phyloP scores from a whole-genome alignment of 2,329 filamentous ascomycete species.

The Sphaerulina populicola region DNA sequence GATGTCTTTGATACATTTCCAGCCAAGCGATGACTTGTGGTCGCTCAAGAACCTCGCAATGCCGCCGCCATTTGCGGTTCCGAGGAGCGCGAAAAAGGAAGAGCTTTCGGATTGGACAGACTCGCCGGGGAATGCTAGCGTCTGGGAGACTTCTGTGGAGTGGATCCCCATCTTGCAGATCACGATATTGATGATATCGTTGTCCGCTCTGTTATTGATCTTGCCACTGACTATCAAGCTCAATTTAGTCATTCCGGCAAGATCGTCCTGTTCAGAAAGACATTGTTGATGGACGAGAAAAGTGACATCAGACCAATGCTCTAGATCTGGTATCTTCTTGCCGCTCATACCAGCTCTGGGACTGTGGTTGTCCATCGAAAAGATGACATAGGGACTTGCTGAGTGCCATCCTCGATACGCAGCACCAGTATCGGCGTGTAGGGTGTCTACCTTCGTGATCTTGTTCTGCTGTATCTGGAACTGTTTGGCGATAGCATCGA shows the following conservation, averaged over 20 bases:
- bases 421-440: neutral
- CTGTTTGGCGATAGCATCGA: neutral
- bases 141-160: neutral
- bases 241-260: neutral
- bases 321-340: neutral
- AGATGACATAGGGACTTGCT: neutral
- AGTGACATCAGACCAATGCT: neutral
- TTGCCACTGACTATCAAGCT: neutral
- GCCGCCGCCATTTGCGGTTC: neutral
- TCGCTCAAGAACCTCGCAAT: neutral
- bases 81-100: neutral
- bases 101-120: neutral
- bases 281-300: neutral
- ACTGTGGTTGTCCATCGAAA: neutral
- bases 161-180: neutral
- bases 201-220: neutral
- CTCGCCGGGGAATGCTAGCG: neutral
- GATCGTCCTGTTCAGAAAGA: neutral
- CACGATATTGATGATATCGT: neutral
- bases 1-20: neutral
- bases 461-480: neutral
- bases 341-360: neutral
- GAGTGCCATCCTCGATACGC: neutral
- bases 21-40: neutral
- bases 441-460: neutral